Evolutionary conservation across 2,329 filamentous ascomycete genomes (phyloP), one percentile per base, ranked within the genome.

Genomic region (Sclerotinia spermophila): DNA sequence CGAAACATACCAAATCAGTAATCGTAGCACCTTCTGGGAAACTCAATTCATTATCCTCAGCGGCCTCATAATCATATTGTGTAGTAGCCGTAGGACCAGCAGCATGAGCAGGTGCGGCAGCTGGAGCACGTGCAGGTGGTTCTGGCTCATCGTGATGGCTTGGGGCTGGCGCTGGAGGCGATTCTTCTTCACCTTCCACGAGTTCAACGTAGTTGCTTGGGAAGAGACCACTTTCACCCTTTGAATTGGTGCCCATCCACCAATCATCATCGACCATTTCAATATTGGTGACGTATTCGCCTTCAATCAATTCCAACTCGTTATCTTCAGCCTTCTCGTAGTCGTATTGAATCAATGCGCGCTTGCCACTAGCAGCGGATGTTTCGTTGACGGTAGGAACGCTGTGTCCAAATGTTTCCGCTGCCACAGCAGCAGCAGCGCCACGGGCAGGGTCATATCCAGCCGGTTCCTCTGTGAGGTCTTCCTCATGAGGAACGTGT

Each of bases 251-350:
- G 58, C 96, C 96, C 87, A 97, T 92, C 96, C 96, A 99, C 96
- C 96, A 99, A 79, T 99, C 95, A 67, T 96, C 92, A 76, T 98
- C 96, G 2, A 99, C 93, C 92, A 96, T 96, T 73, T 98, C 93
- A 77, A 99, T 97, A 79, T 97, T 91, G 35, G 87, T 94, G 51
- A 99, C 91, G 74, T 90, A 88, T 77, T 97, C 92, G 73, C 94
- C 94, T 82, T 99, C 96, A 38, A 87, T 86, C 27, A 99, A 86
- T 75, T 97, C 94, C 71, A 99, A 88, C 82, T 99, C 96, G 78
- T 99, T 99, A 75, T 97, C 94, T 81, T 99, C 96, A 1, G 94
- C 94, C 82, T 96, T 97, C 78, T 97, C 95, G 79, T 99, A 99
- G 79, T 99, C 96, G 80, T 96, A 99, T 78, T 96, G 90, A 48